Conservation (phyloP, 495 filamentous ascomycete genomes). For the Xylaria venustula region DNA sequence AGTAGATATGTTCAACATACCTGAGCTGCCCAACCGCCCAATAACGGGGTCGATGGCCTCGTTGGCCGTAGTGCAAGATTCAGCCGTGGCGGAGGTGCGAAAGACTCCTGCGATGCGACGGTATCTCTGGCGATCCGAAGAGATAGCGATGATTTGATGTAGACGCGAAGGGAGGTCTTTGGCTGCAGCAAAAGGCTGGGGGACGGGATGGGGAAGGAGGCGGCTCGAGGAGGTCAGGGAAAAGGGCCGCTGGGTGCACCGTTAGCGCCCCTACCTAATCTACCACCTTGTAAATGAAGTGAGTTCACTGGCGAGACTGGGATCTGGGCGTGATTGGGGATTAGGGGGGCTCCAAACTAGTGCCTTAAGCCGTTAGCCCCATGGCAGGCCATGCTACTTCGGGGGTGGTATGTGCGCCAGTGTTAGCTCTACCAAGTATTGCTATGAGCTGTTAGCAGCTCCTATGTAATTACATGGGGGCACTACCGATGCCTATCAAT, state of each 20-base stretch:
- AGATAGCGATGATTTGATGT: constrained; percentile 3
- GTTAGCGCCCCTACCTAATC: constrained; percentile 18
- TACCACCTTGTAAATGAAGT: constrained; percentile 10
- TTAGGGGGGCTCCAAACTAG: not conserved
- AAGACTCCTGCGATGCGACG: constrained; percentile 10
- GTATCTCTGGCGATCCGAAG: constrained; percentile 9
- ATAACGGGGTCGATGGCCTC: not conserved
- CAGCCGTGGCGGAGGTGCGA: constrained; percentile 2
- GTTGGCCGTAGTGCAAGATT: not conserved
- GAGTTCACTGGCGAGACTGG: constrained; percentile 11
- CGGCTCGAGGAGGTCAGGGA: constrained; percentile 18
- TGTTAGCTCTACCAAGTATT: not conserved
- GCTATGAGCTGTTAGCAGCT: not conserved
- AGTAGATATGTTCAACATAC: constrained; percentile 5
- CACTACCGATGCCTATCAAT: not conserved
- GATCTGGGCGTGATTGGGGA: constrained; percentile 10
- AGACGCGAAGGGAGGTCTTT: constrained; percentile 20
- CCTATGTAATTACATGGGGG: not conserved
- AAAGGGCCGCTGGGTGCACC: constrained; percentile 16
- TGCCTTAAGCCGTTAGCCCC: not conserved
- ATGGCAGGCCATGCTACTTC: not conserved
- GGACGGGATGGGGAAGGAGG: constrained; percentile 18
- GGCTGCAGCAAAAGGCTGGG: constrained; percentile 16
- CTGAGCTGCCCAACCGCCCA: constrained; percentile 14
- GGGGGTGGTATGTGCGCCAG: constrained; percentile 6